Conservation (phyloP, 2,329 filamentous ascomycete species). For the Alternaria sp. region DNA sequence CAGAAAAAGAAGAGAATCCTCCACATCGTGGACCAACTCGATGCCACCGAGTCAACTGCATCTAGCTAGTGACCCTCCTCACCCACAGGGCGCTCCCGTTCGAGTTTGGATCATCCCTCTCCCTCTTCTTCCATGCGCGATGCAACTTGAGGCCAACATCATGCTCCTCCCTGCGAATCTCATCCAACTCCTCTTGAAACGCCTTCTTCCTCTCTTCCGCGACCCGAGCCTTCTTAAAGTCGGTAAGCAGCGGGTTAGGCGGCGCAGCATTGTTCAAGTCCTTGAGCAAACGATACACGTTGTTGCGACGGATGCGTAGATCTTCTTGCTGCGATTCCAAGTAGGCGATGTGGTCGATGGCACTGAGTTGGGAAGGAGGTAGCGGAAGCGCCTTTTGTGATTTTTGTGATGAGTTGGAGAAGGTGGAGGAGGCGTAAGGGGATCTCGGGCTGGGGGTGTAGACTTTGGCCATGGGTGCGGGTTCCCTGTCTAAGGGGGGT, state of each 20-base stretch:
- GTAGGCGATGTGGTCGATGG: conserved; percentile 44
- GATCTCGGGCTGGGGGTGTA: conserved; percentile 2
- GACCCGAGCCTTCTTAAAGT: conserved; percentile 42
- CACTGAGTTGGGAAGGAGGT: conserved; percentile 43
- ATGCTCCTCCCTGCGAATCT: conserved; percentile 48
- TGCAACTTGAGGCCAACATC: conserved; percentile 50
- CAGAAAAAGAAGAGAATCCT: background rate
- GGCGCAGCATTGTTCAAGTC: conserved; percentile 45
- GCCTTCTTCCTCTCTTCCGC: conserved; percentile 45
- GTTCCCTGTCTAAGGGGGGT: conserved; percentile 35
- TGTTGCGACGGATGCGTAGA: conserved; percentile 44
- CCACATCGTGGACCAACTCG: background rate
- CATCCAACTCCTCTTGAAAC: conserved; percentile 47
- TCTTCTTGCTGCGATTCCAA: conserved; percentile 50
- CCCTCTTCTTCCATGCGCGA: conserved; percentile 48
- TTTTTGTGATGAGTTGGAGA: conserved; percentile 37
- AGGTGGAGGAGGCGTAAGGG: conserved; percentile 16
- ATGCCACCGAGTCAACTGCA: background rate
- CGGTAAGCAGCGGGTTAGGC: conserved; percentile 48
- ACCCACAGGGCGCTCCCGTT: conserved; percentile 48
- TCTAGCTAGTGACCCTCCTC: conserved; percentile 42
- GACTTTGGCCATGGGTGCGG: conserved; percentile 28
- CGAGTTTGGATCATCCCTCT: conserved; percentile 43
- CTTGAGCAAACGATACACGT: conserved; percentile 44
- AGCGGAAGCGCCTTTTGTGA: conserved; percentile 47